Evolutionary conservation across 2,329 filamentous ascomycete species (phyloP).

Genomic region (Meredithiella fracta): DNA sequence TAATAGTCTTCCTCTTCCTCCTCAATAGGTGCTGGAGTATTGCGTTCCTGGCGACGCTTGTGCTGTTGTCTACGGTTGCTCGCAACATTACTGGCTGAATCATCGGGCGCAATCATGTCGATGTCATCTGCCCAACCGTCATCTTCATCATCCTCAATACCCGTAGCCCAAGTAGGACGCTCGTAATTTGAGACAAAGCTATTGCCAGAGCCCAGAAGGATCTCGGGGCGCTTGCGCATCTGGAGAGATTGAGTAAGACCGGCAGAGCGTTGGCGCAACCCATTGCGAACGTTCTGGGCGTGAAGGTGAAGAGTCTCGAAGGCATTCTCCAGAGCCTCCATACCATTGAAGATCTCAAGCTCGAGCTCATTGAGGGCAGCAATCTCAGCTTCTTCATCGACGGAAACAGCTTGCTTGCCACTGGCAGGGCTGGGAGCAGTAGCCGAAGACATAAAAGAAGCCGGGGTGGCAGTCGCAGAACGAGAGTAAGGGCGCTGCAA

Average conservation of each 20-base stretch:
- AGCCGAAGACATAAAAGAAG: conserved; percentile 41
- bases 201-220: conserved; percentile 34
- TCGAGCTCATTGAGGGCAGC: conserved; percentile 80
- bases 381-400: conserved; percentile 90
- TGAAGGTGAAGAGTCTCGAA: conserved; percentile 81
- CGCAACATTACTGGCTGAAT: conserved; percentile 66
- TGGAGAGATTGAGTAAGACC: conserved; percentile 52
- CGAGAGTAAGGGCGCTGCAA: conserved; percentile 34
- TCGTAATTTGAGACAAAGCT: conserved; percentile 30
- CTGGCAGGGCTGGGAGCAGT: conserved; percentile 28
- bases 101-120: conserved; percentile 53
- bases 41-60: conserved; percentile 50
- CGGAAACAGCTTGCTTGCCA: conserved; percentile 50
- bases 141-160: conserved; percentile 30
- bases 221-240: conserved; percentile 40
- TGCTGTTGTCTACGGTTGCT: conserved; percentile 50
- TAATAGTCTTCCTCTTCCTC: conserved; percentile 50
- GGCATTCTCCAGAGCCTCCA: conserved; percentile 87
- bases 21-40: conserved; percentile 56
- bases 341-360: conserved; percentile 79
- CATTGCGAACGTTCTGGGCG: conserved; percentile 63
- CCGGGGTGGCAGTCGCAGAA: conserved; percentile 40
- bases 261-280: conserved; percentile 65
- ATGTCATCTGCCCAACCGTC: conserved; percentile 40
- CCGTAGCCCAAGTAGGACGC: conserved; percentile 28